Conservation (phyloP, 441 rosid species). For the Mallotus repandus region DNA sequence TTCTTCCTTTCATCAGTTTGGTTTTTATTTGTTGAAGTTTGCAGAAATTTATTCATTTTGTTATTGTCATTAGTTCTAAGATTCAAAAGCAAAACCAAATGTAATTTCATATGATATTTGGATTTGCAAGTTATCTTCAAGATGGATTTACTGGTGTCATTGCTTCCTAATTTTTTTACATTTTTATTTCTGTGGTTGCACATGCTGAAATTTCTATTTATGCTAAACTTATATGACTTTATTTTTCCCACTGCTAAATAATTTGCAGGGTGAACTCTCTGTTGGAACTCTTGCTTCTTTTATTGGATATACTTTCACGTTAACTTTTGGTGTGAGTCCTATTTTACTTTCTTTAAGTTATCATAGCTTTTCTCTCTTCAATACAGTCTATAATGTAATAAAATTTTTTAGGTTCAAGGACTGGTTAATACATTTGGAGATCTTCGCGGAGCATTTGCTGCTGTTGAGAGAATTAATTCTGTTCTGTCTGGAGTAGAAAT, state of each 20-base stretch:
- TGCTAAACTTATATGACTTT: not conserved
- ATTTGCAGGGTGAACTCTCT: conserved; percentile 80
- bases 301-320: conserved; percentile 90
- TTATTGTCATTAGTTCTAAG: not conserved
- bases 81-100: not conserved
- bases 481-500: conserved; percentile 70
- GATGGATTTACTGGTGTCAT: not conserved
- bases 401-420: conserved; percentile 76
- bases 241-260: not conserved
- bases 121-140: not conserved
- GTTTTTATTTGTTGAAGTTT: not conserved
- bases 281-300: conserved; percentile 90
- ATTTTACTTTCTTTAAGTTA: conserved; percentile 22
- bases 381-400: conserved; percentile 17
- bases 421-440: conserved; percentile 93
- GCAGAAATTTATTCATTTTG: conserved; percentile 5
- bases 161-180: not conserved
- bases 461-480: conserved; percentile 84
- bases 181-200: not conserved
- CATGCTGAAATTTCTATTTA: not conserved
- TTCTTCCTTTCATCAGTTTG: not conserved
- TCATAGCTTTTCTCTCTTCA: conserved; percentile 17
- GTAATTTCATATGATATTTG: not conserved
- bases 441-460: conserved; percentile 84
- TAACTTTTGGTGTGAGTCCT: conserved; percentile 83